Conservation (phyloP, 805 yeast species). For the Cyberlindnera lachancei region DNA sequence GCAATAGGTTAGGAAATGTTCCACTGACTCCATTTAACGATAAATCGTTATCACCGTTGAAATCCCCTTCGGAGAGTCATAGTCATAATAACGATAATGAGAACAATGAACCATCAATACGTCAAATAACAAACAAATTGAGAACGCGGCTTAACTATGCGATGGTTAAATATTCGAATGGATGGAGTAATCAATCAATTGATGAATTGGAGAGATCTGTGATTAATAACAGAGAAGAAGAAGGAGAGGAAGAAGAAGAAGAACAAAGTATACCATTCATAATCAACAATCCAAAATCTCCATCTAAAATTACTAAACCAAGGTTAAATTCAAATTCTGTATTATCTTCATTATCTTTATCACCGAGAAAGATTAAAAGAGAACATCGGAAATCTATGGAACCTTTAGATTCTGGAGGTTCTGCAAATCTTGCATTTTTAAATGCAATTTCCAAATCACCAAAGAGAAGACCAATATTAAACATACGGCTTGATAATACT, state of each 20-base stretch:
- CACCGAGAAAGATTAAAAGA: conserved; percentile 8
- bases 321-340: no score
- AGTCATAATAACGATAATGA: conserved; percentile 12
- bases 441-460: conserved; percentile 32
- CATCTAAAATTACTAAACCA: conserved; percentile 11
- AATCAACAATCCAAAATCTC: conserved; percentile 1
- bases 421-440: conserved; percentile 33
- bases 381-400: conserved; percentile 13
- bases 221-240: conserved; percentile 6
- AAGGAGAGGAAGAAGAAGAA: conserved; percentile 1
- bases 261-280: background rate
- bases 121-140: conserved; percentile 32
- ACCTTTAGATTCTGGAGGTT: conserved; percentile 21
- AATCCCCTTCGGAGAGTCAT: conserved; percentile 17
- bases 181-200: conserved; percentile 23
- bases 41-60: conserved; percentile 16
- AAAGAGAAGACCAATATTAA: conserved; percentile 10
- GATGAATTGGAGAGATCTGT: conserved; percentile 24
- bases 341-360: background rate
- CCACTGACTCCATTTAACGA: conserved; percentile 19
- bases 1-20: conserved; percentile 18
- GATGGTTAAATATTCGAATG: conserved; percentile 29
- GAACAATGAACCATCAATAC: conserved; percentile 28
- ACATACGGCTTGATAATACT: no score
- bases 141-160: conserved; percentile 35